These are phyloP conservation scores for Termitomyces sp. DNA, from an alignment of 768 basidiomycete species.

Conservation along the genomic window DNA sequence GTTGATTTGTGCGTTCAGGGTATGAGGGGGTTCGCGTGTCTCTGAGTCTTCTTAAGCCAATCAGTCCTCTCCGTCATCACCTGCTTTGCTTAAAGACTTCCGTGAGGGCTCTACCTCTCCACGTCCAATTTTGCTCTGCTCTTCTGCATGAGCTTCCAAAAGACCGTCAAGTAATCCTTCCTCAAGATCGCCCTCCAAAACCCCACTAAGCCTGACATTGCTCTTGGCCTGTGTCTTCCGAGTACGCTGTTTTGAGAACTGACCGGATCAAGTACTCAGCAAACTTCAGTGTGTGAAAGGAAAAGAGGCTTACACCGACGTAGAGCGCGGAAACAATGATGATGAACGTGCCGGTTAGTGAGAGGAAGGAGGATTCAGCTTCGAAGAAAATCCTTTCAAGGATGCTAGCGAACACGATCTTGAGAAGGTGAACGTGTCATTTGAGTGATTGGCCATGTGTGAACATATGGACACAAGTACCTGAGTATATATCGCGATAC, in stretches of 20 bases:
- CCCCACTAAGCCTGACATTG: constrained; percentile 2
- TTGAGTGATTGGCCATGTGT: neutral
- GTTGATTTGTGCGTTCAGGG: neutral
- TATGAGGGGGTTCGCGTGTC: neutral
- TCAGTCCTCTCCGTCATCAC: neutral
- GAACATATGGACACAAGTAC: neutral
- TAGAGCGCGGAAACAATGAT: constrained; percentile 62
- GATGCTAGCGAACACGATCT: constrained; percentile 66
- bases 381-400: constrained; percentile 66
- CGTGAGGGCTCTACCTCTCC: neutral
- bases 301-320: constrained; percentile 47
- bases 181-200: constrained; percentile 7
- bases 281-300: neutral
- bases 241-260: constrained; percentile 8
- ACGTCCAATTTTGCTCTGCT: neutral
- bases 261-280: neutral
- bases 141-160: neutral
- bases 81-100: neutral
- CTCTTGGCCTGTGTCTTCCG: constrained; percentile 1
- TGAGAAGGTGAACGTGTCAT: neutral
- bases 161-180: constrained; percentile 9
- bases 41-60: neutral
- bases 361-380: constrained; percentile 50
- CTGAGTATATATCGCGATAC: constrained; percentile 50
- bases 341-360: constrained; percentile 56